Percentiles rank a stretch among this genome's conserved stretches.
phyloP scores from a whole-genome alignment of 2,329 filamentous ascomycete species.

The Arthrinium puccinioides region DNA sequence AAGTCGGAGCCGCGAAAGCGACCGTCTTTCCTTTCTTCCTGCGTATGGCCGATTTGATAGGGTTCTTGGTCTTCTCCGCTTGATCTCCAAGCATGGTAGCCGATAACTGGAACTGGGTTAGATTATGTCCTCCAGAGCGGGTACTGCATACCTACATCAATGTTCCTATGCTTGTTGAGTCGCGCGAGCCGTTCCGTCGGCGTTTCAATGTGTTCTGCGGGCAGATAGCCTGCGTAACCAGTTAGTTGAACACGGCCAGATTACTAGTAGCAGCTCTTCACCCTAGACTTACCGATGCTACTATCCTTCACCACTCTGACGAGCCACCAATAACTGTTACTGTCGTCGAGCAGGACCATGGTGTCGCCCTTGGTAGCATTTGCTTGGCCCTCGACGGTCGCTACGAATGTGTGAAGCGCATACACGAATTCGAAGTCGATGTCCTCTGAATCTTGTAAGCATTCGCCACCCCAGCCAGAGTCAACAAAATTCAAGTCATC shows the following conservation, averaged over 20 bases:
- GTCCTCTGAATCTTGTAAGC: conserved; percentile 93
- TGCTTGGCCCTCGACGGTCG: conserved; percentile 94
- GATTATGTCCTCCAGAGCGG: conserved; percentile 2
- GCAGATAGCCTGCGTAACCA: conserved; percentile 67
- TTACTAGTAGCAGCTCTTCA: too few species aligned
- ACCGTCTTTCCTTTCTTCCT: conserved; percentile 80
- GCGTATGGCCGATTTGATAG: conserved; percentile 76
- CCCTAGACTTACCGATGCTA: conserved; percentile 67
- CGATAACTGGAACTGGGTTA: conserved; percentile 41
- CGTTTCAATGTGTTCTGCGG: conserved; percentile 96
- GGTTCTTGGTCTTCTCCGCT: conserved; percentile 72
- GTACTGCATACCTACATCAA: conserved; percentile 65
- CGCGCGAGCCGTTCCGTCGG: conserved; percentile 90
- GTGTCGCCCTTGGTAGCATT: conserved; percentile 98
- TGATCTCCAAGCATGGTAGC: conserved; percentile 57
- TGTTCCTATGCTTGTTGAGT: conserved; percentile 95
- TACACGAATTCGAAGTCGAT: conserved; percentile 99
- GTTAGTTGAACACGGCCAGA: background rate
- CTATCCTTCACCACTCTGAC: conserved; percentile 96
- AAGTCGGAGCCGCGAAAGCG: conserved; percentile 76
- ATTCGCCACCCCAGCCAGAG: conserved; percentile 67
- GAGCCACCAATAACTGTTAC: conserved; percentile 99
- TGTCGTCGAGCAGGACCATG: conserved; percentile 96
- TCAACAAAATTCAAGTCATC: conserved; percentile 58
- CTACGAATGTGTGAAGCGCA: conserved; percentile 93